Evolutionary conservation across 129 eudicot species (phyloP).

Genomic region (Glebionis coronaria): DNA sequence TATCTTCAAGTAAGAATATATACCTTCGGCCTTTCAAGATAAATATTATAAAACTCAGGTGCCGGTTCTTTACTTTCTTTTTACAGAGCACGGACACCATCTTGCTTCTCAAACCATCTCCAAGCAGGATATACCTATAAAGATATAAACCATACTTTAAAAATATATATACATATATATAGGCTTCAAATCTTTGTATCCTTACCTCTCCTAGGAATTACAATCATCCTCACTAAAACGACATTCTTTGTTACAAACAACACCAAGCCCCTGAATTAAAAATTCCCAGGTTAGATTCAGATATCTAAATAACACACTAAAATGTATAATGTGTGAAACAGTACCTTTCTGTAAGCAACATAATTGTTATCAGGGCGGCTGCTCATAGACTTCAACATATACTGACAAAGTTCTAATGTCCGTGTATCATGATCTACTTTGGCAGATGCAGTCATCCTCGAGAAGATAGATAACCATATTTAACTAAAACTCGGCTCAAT

Average conservation of each 20-base stretch:
- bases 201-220: conserved; percentile 97
- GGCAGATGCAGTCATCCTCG: no score
- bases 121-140: conserved; percentile 91
- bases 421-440: conserved; percentile 50
- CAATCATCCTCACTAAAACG: conserved; percentile 81
- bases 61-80: conserved; percentile 89
- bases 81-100: conserved; percentile 88
- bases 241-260: conserved; percentile 92
- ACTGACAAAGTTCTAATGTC: conserved; percentile 55
- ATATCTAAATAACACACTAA: neutral
- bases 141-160: neutral
- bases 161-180: neutral
- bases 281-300: neutral
- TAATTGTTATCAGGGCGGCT: conserved; percentile 90
- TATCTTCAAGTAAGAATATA: neutral
- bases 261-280: conserved; percentile 86
- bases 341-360: conserved; percentile 96
- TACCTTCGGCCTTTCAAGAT: conserved; percentile 99
- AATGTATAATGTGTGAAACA: neutral
- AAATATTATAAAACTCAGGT: conserved; percentile 94
- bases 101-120: conserved; percentile 99
- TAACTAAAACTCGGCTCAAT: no score
- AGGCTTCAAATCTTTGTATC: neutral
- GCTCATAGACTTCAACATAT: conserved; percentile 60
- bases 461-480: no score